These are phyloP conservation scores for Aaosphaeria pasadenensis DNA, from an alignment of 2,329 filamentous ascomycete species.

Conservation along the genomic window DNA sequence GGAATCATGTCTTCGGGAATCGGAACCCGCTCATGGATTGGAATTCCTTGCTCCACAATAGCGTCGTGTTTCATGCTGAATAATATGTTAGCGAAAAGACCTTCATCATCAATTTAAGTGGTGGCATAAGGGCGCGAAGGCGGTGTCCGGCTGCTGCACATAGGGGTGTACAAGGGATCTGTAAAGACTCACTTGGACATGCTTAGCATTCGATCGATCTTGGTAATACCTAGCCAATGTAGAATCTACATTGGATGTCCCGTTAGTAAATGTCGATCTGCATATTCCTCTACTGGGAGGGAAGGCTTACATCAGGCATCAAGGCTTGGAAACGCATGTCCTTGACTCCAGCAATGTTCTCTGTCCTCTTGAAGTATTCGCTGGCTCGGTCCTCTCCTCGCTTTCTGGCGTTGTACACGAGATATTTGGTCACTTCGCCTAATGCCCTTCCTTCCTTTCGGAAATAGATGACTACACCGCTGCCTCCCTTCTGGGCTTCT, in stretches of 20 bases:
- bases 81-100: not conserved
- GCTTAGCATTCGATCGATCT: slow-evolving; percentile 97
- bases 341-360: slow-evolving; percentile 96
- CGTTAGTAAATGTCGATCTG: not conserved
- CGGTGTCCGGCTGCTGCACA: no score
- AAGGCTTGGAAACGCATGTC: slow-evolving; percentile 96
- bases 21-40: slow-evolving; percentile 84
- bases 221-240: slow-evolving; percentile 97
- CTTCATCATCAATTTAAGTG: not conserved
- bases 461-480: slow-evolving; percentile 97
- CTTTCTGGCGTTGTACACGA: slow-evolving; percentile 78
- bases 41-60: slow-evolving; percentile 80
- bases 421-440: slow-evolving; percentile 88
- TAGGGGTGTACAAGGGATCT: no score
- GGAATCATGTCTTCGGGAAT: slow-evolving; percentile 94
- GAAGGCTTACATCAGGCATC: slow-evolving; percentile 70
- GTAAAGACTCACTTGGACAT: slow-evolving; percentile 78
- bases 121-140: not conserved
- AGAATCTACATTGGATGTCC: slow-evolving; percentile 55
- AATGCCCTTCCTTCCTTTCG: slow-evolving; percentile 93
- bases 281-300: not conserved
- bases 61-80: slow-evolving; percentile 84
- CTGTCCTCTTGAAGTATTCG: slow-evolving; percentile 96
- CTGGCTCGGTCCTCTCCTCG: slow-evolving; percentile 74
- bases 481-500: slow-evolving; percentile 90